Evolutionary conservation across 257 asterid genomes (phyloP).

Genomic region (Nicotiana tabacum): DNA sequence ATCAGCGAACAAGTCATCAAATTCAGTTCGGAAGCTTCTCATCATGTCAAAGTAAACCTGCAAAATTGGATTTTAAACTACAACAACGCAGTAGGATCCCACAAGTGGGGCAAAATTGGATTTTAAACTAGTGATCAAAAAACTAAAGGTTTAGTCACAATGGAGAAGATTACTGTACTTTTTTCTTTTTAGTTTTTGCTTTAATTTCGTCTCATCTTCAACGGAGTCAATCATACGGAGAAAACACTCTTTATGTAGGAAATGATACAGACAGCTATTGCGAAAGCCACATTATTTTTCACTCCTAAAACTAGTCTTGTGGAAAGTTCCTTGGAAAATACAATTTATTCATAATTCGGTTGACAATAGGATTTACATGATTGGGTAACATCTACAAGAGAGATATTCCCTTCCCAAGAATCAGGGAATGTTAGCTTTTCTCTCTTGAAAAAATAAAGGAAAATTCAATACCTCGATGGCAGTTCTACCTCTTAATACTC

Average conservation of each 20-base stretch:
- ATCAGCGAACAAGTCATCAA: constrained; percentile 55
- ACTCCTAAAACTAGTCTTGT: neutral
- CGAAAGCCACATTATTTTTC: neutral
- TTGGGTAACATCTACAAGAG: neutral
- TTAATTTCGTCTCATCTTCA: neutral
- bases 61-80: constrained; percentile 11
- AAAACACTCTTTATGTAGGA: neutral
- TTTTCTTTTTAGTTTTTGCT: neutral
- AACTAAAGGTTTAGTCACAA: neutral
- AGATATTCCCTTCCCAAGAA: neutral
- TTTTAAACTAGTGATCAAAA: neutral
- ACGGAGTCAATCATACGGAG: neutral
- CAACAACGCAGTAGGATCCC: too few species aligned
- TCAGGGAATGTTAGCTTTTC: neutral
- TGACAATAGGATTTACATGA: neutral
- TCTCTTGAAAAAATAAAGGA: constrained; percentile 3
- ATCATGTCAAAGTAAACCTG: constrained; percentile 75
- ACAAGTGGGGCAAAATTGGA: constrained; percentile 15
- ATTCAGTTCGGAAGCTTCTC: constrained; percentile 78
- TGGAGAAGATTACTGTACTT: neutral
- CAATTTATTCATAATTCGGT: neutral
- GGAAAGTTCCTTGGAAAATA: neutral
- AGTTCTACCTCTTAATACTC: constrained; percentile 70
- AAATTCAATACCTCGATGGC: constrained; percentile 54
- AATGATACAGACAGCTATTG: neutral